Evolutionary conservation across 352 stramenopile species (phyloP).

Genomic region (Globisporangium paroecandrum): DNA sequence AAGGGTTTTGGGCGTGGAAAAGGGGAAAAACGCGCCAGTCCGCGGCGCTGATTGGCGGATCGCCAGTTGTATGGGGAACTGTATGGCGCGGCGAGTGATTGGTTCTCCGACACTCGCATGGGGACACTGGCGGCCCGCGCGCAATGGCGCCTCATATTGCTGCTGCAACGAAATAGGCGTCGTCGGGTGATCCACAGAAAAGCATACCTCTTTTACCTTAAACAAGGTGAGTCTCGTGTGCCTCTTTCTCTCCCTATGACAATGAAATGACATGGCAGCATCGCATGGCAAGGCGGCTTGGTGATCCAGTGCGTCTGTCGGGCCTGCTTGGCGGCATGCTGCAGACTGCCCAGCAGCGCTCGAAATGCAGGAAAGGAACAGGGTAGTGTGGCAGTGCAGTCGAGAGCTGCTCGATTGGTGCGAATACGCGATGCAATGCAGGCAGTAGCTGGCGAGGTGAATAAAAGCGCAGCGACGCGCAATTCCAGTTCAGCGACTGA

Average conservation of each 20-base stretch:
- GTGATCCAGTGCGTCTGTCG: neutral
- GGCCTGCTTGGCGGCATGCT: neutral
- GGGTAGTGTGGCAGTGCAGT: neutral
- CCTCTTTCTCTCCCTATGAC: neutral
- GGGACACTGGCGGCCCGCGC: neutral
- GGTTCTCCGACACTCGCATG: slow-evolving; percentile 60
- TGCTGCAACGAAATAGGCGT: slow-evolving; percentile 58
- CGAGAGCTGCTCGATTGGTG: neutral
- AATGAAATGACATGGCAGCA: neutral
- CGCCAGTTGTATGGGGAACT: slow-evolving; percentile 32
- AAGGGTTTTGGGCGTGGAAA: slow-evolving; percentile 4
- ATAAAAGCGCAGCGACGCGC: neutral
- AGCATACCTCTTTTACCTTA: slow-evolving; percentile 82
- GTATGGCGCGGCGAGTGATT: slow-evolving; percentile 73
- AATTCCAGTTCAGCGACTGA: neutral
- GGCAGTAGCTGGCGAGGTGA: neutral
- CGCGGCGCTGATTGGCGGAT: slow-evolving; percentile 38
- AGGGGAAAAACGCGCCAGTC: slow-evolving; percentile 9
- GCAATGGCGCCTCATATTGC: slow-evolving; percentile 10
- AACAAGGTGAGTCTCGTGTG: slow-evolving; percentile 68
- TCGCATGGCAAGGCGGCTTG: neutral
- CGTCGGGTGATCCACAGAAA: slow-evolving; percentile 55
- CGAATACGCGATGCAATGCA: neutral
- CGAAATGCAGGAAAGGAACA: neutral
- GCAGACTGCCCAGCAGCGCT: neutral